Percentiles rank a stretch among this genome's conserved stretches.
Evolutionary conservation across 2,329 filamentous ascomycete genomes (phyloP).

Genomic region (Ophidiomyces ophidiicola): DNA sequence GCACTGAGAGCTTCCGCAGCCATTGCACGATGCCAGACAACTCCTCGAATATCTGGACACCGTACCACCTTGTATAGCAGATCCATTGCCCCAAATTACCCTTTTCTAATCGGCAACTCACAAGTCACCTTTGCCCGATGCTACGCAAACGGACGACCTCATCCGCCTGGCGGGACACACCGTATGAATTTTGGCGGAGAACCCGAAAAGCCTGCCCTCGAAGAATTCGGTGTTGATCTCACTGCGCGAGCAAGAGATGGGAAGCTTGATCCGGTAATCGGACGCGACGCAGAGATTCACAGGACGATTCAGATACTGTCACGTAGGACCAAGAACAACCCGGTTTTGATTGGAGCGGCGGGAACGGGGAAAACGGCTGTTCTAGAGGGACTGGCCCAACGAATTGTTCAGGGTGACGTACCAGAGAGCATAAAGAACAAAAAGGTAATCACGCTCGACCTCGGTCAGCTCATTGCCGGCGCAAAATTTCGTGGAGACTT

Average conservation of each 20-base stretch:
- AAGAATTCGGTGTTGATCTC: constrained; percentile 83
- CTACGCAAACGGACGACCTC: constrained; percentile 55
- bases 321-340: constrained; percentile 87
- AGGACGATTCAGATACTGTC: constrained; percentile 90
- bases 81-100: background rate
- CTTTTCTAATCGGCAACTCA: background rate
- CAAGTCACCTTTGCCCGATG: constrained; percentile 20
- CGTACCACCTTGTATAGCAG: background rate
- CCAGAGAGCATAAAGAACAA: constrained; percentile 95
- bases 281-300: constrained; percentile 81
- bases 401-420: constrained; percentile 85
- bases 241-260: constrained; percentile 74
- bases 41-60: constrained; percentile 1
- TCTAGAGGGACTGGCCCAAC: constrained; percentile 74
- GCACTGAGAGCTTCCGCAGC: constrained; percentile 1
- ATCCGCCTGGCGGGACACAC: constrained; percentile 83
- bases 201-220: constrained; percentile 70
- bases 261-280: constrained; percentile 92
- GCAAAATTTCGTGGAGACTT: constrained; percentile 95
- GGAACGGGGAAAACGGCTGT: constrained; percentile 93
- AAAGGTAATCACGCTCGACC: constrained; percentile 70
- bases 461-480: constrained; percentile 86
- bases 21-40: constrained; percentile 1
- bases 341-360: constrained; percentile 80
- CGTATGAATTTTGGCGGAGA: constrained; percentile 77